phyloP scores from a whole-genome alignment of 306 rosid genomes.

The Potentilla sterilis region DNA sequence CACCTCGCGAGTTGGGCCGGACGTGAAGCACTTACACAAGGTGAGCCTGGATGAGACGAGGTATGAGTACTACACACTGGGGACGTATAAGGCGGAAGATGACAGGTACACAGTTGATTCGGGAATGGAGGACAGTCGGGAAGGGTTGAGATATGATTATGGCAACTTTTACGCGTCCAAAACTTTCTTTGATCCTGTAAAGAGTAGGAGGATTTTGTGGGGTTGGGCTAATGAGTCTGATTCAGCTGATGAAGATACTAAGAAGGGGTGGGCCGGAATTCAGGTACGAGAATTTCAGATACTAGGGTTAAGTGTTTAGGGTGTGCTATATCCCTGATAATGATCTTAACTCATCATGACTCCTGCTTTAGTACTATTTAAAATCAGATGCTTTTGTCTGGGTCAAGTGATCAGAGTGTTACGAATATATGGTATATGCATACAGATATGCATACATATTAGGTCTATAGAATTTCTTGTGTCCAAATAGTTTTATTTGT shows the following conservation, averaged over 20 bases:
- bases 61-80: slow-evolving; percentile 74
- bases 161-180: slow-evolving; percentile 90
- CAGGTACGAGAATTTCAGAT: slow-evolving; percentile 4
- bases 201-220: slow-evolving; percentile 39
- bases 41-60: slow-evolving; percentile 73
- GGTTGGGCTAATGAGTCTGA: slow-evolving; percentile 29
- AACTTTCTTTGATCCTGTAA: slow-evolving; percentile 60
- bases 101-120: slow-evolving; percentile 28
- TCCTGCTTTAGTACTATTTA: no score
- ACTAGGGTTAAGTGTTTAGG: neutral
- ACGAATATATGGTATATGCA: no score
- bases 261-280: slow-evolving; percentile 29
- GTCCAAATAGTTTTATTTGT: neutral
- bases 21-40: slow-evolving; percentile 55
- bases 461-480: neutral
- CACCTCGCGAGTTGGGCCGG: slow-evolving; percentile 29
- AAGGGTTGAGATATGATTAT: slow-evolving; percentile 70
- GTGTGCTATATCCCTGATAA: no score
- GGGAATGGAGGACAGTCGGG: slow-evolving; percentile 61
- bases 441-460: no score
- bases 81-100: slow-evolving; percentile 25
- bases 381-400: no score
- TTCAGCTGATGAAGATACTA: neutral
- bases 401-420: no score
- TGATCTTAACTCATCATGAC: neutral